A percentile compares a stretch with the other conserved stretches of the same genome.
phyloP scores from a whole-genome alignment of 2,329 filamentous ascomycete species.

The Teratosphaeria nubilosa region DNA sequence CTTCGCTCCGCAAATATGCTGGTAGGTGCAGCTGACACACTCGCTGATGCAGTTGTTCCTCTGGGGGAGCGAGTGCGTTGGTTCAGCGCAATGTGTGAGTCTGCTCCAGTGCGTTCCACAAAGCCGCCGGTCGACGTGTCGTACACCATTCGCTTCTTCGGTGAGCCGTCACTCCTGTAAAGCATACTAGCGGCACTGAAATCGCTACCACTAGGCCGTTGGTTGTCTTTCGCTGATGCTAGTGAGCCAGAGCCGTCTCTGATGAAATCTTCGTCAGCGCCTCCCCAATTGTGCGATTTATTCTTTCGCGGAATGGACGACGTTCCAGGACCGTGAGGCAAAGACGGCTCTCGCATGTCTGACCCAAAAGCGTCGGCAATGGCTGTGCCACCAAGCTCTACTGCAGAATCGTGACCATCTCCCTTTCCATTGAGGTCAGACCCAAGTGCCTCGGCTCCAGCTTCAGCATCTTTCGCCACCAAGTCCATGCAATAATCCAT shows the following conservation, averaged over 20 bases:
- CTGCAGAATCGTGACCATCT: neutral
- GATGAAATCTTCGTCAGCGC: constrained; percentile 4
- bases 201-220: neutral
- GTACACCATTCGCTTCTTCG: neutral
- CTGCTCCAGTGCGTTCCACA: neutral
- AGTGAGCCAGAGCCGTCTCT: neutral
- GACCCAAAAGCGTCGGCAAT: neutral
- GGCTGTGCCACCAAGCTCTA: neutral
- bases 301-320: neutral
- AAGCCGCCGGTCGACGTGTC: neutral
- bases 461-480: neutral
- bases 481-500: constrained; percentile 10
- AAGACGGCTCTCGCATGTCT: neutral
- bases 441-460: neutral
- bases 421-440: neutral
- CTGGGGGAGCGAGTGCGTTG: neutral
- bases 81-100: neutral
- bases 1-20: neutral
- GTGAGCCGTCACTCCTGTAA: neutral
- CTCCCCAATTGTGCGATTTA: constrained; percentile 4
- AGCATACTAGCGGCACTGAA: neutral
- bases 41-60: neutral
- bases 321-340: neutral
- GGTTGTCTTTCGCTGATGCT: neutral
- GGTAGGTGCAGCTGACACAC: neutral